phyloP scores from a whole-genome alignment of 306 rosid genomes.

The Quercus parvula region DNA sequence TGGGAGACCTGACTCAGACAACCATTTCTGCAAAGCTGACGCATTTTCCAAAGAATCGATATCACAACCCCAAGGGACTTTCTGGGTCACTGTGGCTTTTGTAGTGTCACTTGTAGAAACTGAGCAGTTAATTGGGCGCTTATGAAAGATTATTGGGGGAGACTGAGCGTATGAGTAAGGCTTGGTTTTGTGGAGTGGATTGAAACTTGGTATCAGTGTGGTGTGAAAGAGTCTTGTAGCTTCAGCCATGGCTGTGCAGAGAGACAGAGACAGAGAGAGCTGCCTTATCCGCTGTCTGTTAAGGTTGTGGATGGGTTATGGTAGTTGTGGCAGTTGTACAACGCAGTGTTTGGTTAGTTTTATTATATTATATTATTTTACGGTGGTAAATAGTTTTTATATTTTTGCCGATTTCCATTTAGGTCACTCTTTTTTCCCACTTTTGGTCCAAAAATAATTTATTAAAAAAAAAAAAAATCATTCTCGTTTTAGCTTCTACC shows the following conservation, averaged over 20 bases:
- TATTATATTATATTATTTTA: background rate
- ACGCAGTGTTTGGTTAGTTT: background rate
- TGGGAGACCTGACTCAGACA: conserved; percentile 76
- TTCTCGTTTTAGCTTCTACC: fast-evolving
- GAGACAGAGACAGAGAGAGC: background rate
- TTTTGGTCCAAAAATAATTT: too few relatives aligned
- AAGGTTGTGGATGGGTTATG: background rate
- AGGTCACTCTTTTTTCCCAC: too few relatives aligned
- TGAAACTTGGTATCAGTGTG: conserved; percentile 38
- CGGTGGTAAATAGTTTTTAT: too few relatives aligned
- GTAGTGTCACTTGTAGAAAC: conserved; percentile 42
- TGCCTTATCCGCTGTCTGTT: conserved; percentile 49
- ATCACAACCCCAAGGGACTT: conserved; percentile 87
- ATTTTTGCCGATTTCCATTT: too few relatives aligned
- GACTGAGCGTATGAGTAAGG: background rate
- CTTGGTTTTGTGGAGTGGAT: conserved; percentile 27
- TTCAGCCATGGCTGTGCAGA: conserved; percentile 59
- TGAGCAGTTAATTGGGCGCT: conserved; percentile 43
- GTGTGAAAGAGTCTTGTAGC: conserved; percentile 45
- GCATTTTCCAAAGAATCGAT: conserved; percentile 75
- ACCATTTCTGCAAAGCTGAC: conserved; percentile 72
- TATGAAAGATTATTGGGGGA: conserved; percentile 26
- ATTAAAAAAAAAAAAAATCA: too few relatives aligned
- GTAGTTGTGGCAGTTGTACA: conserved; percentile 8
- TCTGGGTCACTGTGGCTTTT: conserved; percentile 17